Percentiles rank a stretch among this genome's conserved stretches.
Conservation (phyloP, 2,329 filamentous ascomycete genomes). For the Ceratocystis huliohia region DNA sequence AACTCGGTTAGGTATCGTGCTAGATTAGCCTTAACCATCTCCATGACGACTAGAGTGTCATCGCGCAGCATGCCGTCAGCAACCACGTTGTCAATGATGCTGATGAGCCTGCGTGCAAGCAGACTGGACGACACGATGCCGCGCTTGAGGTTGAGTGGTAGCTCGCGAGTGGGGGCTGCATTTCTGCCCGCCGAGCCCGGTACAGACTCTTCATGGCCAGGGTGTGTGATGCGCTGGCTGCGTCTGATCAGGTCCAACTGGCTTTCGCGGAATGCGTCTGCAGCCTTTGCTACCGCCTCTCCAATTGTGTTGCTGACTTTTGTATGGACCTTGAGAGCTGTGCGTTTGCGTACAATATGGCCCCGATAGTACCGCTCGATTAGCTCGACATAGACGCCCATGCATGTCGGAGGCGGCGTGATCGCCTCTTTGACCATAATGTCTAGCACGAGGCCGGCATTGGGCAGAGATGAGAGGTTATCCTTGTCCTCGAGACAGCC, state of each 20-base stretch:
- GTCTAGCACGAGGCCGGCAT: slow-evolving; percentile 53
- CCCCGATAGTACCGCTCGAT: slow-evolving; percentile 16
- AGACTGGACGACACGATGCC: slow-evolving; percentile 20
- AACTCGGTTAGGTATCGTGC: slow-evolving; percentile 12
- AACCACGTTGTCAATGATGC: slow-evolving; percentile 11
- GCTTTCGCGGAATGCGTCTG: slow-evolving; percentile 12
- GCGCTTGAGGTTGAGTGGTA: slow-evolving; percentile 11
- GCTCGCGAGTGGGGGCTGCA: not conserved
- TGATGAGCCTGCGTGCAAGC: slow-evolving; percentile 25
- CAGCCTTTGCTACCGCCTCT: slow-evolving; percentile 1
- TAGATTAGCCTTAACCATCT: slow-evolving; percentile 9
- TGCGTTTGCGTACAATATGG: slow-evolving; percentile 7
- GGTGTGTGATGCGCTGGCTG: not conserved
- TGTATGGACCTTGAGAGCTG: not conserved
- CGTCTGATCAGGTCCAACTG: slow-evolving; percentile 15
- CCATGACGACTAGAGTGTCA: slow-evolving; percentile 7
- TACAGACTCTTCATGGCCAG: not conserved
- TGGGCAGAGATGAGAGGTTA: slow-evolving; percentile 54
- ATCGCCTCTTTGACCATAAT: slow-evolving; percentile 36
- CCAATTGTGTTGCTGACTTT: not conserved
- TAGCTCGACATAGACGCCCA: slow-evolving; percentile 13
- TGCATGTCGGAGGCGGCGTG: slow-evolving; percentile 21
- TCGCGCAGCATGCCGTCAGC: slow-evolving; percentile 15
- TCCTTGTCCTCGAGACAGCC: slow-evolving; percentile 60
- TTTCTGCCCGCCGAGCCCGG: not conserved